phyloP scores from a whole-genome alignment of 108 stramenopile genomes.

The Nannochloropsis gaditana region DNA sequence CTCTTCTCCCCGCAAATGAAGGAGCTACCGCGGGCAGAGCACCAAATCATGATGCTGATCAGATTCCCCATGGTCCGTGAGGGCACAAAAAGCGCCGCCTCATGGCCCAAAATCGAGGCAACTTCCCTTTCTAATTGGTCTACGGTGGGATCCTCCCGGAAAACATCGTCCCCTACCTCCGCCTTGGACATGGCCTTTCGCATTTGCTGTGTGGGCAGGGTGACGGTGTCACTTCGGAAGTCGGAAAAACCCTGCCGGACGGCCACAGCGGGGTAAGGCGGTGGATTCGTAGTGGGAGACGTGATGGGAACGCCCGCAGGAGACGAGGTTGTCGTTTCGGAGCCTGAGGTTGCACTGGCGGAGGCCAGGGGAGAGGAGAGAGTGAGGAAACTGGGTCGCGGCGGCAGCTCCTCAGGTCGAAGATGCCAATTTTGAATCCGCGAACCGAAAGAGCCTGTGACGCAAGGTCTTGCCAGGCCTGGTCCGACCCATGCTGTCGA shows the following conservation, averaged over 20 bases:
- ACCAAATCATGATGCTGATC: slow-evolving; percentile 74
- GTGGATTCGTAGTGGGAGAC: not conserved
- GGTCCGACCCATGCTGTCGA: not conserved
- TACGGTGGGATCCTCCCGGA: slow-evolving; percentile 91
- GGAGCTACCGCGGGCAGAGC: slow-evolving; percentile 62
- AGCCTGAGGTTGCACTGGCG: not conserved
- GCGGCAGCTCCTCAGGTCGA: not conserved
- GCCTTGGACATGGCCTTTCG: slow-evolving; percentile 58
- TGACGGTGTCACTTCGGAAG: slow-evolving; percentile 90
- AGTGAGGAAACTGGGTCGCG: not conserved
- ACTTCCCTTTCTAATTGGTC: slow-evolving; percentile 66
- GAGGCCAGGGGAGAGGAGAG: not conserved
- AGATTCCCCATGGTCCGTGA: slow-evolving; percentile 96
- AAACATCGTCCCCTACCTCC: slow-evolving; percentile 86
- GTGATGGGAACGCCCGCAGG: not conserved
- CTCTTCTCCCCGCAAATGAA: slow-evolving; percentile 18
- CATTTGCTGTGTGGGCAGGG: slow-evolving; percentile 64
- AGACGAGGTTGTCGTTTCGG: not conserved
- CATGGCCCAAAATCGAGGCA: slow-evolving; percentile 81
- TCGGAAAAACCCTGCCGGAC: slow-evolving; percentile 51
- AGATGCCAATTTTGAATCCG: not conserved
- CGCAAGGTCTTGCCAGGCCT: not conserved
- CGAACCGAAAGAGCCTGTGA: not conserved
- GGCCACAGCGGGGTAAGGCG: not conserved
- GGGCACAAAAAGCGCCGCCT: slow-evolving; percentile 83